Percentiles rank a stretch among this genome's conserved stretches.
Conservation (phyloP, 108 stramenopile genomes). For the Chaetoceros tenuissimus region DNA sequence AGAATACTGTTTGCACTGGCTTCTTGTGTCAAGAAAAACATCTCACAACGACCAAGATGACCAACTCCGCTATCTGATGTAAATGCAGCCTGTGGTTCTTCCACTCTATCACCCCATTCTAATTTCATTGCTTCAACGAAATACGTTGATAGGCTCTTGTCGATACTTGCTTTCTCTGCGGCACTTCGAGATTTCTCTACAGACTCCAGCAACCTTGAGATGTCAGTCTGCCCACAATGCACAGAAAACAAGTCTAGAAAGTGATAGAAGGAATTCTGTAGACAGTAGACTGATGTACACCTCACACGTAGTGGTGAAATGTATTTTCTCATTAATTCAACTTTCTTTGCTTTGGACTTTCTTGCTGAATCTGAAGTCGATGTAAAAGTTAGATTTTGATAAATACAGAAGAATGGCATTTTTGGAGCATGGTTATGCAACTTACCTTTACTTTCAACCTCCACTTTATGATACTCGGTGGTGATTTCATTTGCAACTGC, state of each 20-base stretch:
- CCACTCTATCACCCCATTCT: conserved; percentile 67
- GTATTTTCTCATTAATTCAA: background rate
- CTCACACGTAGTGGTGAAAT: conserved; percentile 58
- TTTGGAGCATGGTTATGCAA: background rate
- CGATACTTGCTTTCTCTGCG: conserved; percentile 38
- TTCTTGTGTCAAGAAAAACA: conserved; percentile 86
- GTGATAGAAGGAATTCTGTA: conserved; percentile 47
- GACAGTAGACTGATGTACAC: conserved; percentile 60
- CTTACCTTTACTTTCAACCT: background rate
- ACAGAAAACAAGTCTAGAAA: conserved; percentile 24
- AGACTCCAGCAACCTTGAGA: conserved; percentile 32
- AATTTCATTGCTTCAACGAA: conserved; percentile 75
- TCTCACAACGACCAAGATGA: conserved; percentile 63
- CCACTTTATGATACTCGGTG: background rate
- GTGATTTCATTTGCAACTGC: background rate
- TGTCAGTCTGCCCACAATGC: conserved; percentile 22
- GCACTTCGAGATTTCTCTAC: conserved; percentile 39
- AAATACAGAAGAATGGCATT: background rate
- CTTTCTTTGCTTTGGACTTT: background rate
- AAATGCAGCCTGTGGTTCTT: conserved; percentile 63
- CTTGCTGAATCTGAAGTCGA: conserved; percentile 18
- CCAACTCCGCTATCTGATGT: conserved; percentile 32
- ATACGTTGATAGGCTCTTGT: conserved; percentile 55
- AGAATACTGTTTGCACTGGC: conserved; percentile 62
- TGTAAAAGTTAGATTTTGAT: too few species aligned